These are phyloP conservation scores for Funneliformis geosporum DNA, from an alignment of 192 early-diverging fungal species.

Conservation along the genomic window DNA sequence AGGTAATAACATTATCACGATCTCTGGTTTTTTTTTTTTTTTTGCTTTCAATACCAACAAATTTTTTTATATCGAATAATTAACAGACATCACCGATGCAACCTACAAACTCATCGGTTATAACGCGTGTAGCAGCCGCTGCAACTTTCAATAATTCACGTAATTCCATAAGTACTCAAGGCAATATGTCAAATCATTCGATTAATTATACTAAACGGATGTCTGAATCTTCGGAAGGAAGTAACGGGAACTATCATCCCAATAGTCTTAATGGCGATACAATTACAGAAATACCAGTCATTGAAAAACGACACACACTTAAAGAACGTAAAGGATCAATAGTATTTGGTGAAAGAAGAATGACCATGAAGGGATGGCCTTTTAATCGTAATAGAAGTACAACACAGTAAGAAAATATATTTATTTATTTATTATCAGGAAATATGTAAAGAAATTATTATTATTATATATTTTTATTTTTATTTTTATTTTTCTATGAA, in stretches of 20 bases:
- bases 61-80: neutral
- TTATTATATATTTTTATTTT: neutral
- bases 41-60: conserved; percentile 9
- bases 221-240: conserved; percentile 1
- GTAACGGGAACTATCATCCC: neutral
- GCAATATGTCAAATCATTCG: neutral
- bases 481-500: no score
- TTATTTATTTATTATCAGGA: no score
- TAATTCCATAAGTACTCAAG: neutral
- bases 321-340: conserved; percentile 21
- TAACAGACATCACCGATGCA: conserved; percentile 13
- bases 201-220: neutral
- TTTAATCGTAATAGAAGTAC: conserved; percentile 29
- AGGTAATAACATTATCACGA: neutral
- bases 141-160: conserved; percentile 16
- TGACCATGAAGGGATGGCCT: conserved; percentile 13
- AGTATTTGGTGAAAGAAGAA: conserved; percentile 15
- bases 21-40: conserved; percentile 5
- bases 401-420: conserved; percentile 5
- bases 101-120: conserved; percentile 12
- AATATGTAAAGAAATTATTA: neutral
- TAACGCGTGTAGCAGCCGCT: conserved; percentile 16
- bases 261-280: conserved; percentile 21
- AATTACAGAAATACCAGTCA: conserved; percentile 22
- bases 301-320: conserved; percentile 10